Evolutionary conservation across 176 grass and related monocot genomes (phyloP), one percentile per base, ranked within the genome.

Genomic region (Aegilops longissima): DNA sequence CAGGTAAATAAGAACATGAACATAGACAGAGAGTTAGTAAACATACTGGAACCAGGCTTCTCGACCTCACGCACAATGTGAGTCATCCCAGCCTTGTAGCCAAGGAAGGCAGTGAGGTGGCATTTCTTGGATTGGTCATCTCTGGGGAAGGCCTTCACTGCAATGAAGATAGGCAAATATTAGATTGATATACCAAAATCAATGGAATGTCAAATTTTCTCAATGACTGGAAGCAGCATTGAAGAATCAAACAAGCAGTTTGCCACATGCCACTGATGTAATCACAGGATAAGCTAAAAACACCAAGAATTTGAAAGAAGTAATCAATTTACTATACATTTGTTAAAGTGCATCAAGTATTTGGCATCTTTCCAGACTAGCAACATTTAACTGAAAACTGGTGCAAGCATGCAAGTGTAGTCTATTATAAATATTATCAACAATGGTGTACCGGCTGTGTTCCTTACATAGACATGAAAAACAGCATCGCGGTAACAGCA

Each of bases 31-130:
- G 2, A 64, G n/a, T 12, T 2, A 12, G 24, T 34, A 17, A 10
- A 86, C 88, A 5, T 86, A 90, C 88, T 90, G 64, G 88, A 90
- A 12, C 88, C 95, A 82, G 95, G 95, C 80, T 98, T 98, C 35
- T 98, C 95, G 0, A 98, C 95, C 87, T 95, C 95, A 90, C 95
- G 95, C 23, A 98, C 95, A 86, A 98, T 95, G 86, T 98, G 95
- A 1, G 95, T 98, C 95, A 98, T 98, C 6, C 95, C 95, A 81
- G 95, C 89, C 88, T 98, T 98, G 95, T 98, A 98, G 29, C 95
- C 95, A 81, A 98, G 85, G 86, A 98, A 98, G 67, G 95, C 91
- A 3, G 95, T 98, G 62, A 98, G 86, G 44, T 95, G 94, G 87
- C 91, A 93, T 1, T 84, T 62, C 49, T 98, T 98, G 45, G 21